Base-by-base conservation (phyloP, 2,329 filamentous ascomycete genomes). In the Fusarium agapanthi region DNA sequence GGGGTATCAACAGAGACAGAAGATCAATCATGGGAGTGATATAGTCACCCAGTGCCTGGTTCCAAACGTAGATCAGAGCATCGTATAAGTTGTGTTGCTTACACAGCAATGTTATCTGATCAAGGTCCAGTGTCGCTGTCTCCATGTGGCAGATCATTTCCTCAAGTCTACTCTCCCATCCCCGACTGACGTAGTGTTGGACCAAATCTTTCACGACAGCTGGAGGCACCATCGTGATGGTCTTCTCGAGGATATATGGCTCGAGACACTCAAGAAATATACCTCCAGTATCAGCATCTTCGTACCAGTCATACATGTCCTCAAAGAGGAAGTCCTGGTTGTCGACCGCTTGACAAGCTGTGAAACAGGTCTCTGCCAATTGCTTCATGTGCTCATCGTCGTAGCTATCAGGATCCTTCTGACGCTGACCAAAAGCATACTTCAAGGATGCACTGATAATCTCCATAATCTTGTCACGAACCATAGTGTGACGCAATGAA, bases 1-100 rank as follows among this genome's bases (percentile, higher is more conserved):
- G 81, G 34, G 86, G 89, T 74, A 88, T 83, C 37, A 93, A 80
- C n/a, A 98, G 85, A 20, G 88, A 85, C 54, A 97, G 84, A 5
- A 99, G 88, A 69, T 98, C 95, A 74, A 94, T 92, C 63, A 98
- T 86, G 3, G 96, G 95, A 4, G 95, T 97, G 69, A 98, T 91
- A 77, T 97, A 98, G 81, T 99, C 97, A 69, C 87, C 86, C 34
- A 99, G 85, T 6, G 94, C 95, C 80, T 94, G 92, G 68, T 97
- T 98, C 96, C 96, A 99, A 61, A 99, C 93, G 80, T 98, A 98
- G 47, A 97, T 95, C 63, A 98, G 88, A 5, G 96, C 97, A 81
- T 99, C 97, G 79, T 98, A 99, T 8, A 99, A 88, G 73, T 92
- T 90, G 80, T 98, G 91, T 79, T 95, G 92, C 80, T 96, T 97